phyloP scores from a whole-genome alignment of 306 rosid species.

The Alnus rubra region DNA sequence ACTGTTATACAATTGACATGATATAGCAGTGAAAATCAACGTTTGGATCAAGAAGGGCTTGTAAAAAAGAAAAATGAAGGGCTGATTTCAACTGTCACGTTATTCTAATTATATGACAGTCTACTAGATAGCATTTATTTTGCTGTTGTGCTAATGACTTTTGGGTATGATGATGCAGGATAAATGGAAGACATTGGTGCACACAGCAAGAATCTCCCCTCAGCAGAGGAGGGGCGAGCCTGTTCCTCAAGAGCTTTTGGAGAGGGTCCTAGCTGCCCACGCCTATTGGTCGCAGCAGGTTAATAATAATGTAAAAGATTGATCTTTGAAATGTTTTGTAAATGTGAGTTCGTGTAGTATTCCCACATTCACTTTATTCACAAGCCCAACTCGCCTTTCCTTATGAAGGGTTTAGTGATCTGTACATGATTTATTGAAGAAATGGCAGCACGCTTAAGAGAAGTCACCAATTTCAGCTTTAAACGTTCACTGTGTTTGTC shows the following conservation, averaged over 20 bases:
- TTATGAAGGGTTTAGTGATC: slow-evolving; percentile 29
- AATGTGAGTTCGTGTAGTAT: slow-evolving; percentile 19
- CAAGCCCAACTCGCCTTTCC: slow-evolving; percentile 32
- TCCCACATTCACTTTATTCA: slow-evolving; percentile 26
- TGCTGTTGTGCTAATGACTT: neutral
- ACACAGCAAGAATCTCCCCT: slow-evolving; percentile 79
- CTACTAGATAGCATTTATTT: too few species aligned
- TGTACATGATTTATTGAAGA: slow-evolving; percentile 46
- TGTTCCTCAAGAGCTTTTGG: slow-evolving; percentile 80
- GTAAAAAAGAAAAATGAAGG: too few species aligned
- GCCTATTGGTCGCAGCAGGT: slow-evolving; percentile 72
- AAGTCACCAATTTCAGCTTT: neutral
- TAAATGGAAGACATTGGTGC: slow-evolving; percentile 86
- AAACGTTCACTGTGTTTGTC: neutral
- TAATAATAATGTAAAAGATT: neutral
- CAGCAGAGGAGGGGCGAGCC: slow-evolving; percentile 83
- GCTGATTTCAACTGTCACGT: too few species aligned
- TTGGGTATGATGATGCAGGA: slow-evolving; percentile 44
- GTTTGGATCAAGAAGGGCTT: too few species aligned
- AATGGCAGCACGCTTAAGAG: slow-evolving; percentile 13
- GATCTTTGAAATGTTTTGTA: slow-evolving; percentile 2
- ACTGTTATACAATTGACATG: too few species aligned
- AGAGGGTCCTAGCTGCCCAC: slow-evolving; percentile 70
- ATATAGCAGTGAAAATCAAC: too few species aligned
- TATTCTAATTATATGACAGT: too few species aligned